phyloP scores from a whole-genome alignment of 192 early-diverging fungal genomes.

The Diversispora epigaea region DNA sequence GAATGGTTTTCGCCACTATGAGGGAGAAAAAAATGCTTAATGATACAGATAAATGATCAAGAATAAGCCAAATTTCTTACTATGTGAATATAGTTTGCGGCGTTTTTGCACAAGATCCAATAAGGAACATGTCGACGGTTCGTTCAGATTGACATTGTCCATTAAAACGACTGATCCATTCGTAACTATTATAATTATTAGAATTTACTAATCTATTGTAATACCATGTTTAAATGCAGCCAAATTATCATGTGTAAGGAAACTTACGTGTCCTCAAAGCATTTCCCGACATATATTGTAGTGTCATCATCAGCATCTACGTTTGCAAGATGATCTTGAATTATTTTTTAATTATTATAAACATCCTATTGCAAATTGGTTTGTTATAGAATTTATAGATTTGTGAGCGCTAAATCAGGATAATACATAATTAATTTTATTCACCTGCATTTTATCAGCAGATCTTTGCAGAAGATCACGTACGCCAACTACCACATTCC shows the following conservation, averaged over 20 bases:
- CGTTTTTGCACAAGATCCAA: slow-evolving; percentile 24
- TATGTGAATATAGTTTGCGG: slow-evolving; percentile 4
- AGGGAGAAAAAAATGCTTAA: slow-evolving; percentile 16
- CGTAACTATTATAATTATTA: slow-evolving; percentile 23
- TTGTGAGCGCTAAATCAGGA: not conserved
- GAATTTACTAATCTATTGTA: slow-evolving; percentile 1
- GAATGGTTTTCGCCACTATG: slow-evolving; percentile 32
- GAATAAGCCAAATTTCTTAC: slow-evolving; percentile 17
- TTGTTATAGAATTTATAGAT: not conserved
- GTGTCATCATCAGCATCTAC: slow-evolving; percentile 22
- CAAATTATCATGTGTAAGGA: slow-evolving; percentile 17
- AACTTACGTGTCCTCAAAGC: slow-evolving; percentile 28
- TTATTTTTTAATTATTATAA: slow-evolving; percentile 14
- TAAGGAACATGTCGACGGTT: slow-evolving; percentile 23
- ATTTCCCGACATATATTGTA: slow-evolving; percentile 27
- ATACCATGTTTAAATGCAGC: slow-evolving; percentile 19
- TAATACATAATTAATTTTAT: slow-evolving; percentile 10
- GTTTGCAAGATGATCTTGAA: slow-evolving; percentile 22
- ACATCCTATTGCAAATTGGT: too few species aligned
- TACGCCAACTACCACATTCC: slow-evolving; percentile 29
- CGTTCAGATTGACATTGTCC: slow-evolving; percentile 27
- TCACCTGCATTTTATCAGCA: slow-evolving; percentile 6
- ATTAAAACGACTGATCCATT: slow-evolving; percentile 7
- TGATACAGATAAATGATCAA: not conserved
- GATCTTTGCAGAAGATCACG: slow-evolving; percentile 17